Conservation (phyloP, 2,329 filamentous ascomycete genomes). For the Monosporascus sp. region DNA sequence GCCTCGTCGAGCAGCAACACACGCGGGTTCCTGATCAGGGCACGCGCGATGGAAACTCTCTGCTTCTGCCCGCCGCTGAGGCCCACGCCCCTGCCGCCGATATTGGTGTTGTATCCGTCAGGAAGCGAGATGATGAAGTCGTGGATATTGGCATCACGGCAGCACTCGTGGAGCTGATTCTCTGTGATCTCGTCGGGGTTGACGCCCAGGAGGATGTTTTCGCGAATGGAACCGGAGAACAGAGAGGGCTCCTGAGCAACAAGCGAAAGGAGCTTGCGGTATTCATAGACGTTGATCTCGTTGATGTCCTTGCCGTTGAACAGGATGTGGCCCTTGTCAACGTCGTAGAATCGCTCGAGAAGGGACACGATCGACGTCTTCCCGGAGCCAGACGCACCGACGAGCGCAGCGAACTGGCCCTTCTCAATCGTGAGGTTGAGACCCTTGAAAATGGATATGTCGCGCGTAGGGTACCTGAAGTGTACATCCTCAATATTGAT, state of each 20-base stretch:
- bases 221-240: conserved; percentile 55
- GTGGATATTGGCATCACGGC: conserved; percentile 57
- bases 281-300: conserved; percentile 51
- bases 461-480: conserved; percentile 53
- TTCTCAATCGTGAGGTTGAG: conserved; percentile 57
- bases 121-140: conserved; percentile 64
- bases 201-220: conserved; percentile 63
- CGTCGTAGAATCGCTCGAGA: conserved; percentile 65
- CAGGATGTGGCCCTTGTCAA: conserved; percentile 56
- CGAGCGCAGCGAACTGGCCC: conserved; percentile 62
- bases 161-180: conserved; percentile 43
- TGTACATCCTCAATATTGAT: conserved; percentile 49
- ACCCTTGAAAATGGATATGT: conserved; percentile 50
- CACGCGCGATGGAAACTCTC: conserved; percentile 62
- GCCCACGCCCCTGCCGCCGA: conserved; percentile 59
- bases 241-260: conserved; percentile 69
- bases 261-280: conserved; percentile 59
- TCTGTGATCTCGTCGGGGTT: conserved; percentile 45
- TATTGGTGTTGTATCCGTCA: conserved; percentile 58
- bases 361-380: conserved; percentile 64
- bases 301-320: conserved; percentile 55
- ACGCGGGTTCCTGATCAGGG: conserved; percentile 56
- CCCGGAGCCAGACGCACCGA: conserved; percentile 63
- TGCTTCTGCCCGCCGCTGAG: conserved; percentile 67
- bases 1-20: conserved; percentile 66